phyloP scores from a whole-genome alignment of 169 alveolate genomes.

The Toxoplasma gondii region DNA sequence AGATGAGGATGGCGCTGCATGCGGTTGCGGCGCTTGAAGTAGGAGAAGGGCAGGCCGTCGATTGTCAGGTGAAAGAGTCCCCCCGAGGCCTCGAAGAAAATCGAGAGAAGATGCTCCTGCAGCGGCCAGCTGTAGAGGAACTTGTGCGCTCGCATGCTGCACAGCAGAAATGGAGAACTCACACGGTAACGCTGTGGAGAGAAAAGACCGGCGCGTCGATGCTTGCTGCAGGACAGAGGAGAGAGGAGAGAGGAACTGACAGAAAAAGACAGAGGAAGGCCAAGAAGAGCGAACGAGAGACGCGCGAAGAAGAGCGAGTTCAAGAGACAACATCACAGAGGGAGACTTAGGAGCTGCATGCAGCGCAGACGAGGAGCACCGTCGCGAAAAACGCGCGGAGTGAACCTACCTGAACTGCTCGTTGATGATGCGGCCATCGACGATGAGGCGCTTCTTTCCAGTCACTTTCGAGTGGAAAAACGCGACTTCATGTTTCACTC shows the following conservation, averaged over 20 bases:
- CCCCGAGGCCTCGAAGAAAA: neutral
- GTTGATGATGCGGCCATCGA: constrained; percentile 41
- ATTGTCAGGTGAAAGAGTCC: constrained; percentile 20
- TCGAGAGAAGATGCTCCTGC: constrained; percentile 23
- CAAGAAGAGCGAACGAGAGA: neutral
- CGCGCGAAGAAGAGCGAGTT: no score
- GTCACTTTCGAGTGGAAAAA: constrained; percentile 46
- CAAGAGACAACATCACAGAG: no score
- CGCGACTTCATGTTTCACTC: constrained; percentile 22
- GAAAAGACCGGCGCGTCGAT: no score
- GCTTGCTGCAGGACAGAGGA: no score
- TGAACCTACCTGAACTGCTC: constrained; percentile 41
- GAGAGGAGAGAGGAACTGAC: neutral
- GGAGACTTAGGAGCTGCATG: no score
- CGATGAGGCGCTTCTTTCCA: constrained; percentile 40
- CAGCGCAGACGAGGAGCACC: no score
- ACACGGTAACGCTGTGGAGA: neutral
- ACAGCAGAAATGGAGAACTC: neutral
- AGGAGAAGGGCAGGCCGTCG: constrained; percentile 55
- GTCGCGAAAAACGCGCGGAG: neutral
- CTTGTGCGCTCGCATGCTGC: constrained; percentile 13
- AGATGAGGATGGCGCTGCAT: neutral
- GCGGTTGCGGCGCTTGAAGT: neutral
- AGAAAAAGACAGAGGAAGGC: neutral
- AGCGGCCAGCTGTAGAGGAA: constrained; percentile 48